Conservation (phyloP, 208 protist species). For the Trypanosoma cruzi region DNA sequence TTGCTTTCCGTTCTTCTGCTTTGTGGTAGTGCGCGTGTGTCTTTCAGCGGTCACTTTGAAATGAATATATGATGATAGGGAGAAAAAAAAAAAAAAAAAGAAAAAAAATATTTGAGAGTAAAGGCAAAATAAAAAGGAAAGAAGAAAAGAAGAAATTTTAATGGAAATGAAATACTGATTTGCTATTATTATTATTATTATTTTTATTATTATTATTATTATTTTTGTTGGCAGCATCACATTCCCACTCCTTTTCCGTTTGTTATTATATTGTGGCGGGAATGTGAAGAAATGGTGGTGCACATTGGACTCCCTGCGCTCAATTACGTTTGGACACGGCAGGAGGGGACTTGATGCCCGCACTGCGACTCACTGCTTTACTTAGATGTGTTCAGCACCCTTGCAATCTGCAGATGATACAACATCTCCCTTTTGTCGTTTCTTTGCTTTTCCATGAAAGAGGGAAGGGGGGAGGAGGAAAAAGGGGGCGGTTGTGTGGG, state of each 20-base stretch:
- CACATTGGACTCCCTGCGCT: background rate
- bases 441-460: slow-evolving; percentile 2
- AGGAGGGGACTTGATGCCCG: background rate
- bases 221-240: background rate
- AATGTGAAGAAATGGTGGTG: background rate
- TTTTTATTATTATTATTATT: no score
- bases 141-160: background rate
- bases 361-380: background rate
- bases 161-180: background rate
- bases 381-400: background rate
- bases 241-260: background rate
- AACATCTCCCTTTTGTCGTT: background rate
- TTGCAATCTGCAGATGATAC: background rate
- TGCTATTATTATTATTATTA: no score
- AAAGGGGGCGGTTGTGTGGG: background rate
- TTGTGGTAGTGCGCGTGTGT: background rate
- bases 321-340: background rate
- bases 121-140: no score
- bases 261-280: background rate
- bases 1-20: background rate
- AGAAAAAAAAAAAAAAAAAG: slow-evolving; percentile 21
- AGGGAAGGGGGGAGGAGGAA: background rate
- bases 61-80: background rate
- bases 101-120: no score
- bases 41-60: background rate